phyloP scores from a whole-genome alignment of 1,284 basidiomycete species.

The Austroboletus niveus region DNA sequence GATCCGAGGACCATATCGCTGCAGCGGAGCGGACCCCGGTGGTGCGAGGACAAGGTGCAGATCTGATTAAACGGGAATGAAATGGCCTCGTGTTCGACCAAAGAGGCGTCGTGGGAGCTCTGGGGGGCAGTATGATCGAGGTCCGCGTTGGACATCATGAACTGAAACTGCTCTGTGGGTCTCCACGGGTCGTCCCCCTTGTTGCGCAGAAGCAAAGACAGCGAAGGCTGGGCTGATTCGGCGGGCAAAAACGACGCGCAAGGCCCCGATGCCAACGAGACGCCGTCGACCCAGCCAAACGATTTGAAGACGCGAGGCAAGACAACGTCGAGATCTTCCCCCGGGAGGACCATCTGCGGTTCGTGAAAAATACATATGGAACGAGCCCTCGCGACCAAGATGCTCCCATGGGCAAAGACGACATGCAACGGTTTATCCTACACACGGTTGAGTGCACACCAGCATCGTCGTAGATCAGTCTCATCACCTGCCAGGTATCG shows the following conservation, averaged over 20 bases:
- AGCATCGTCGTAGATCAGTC: conserved; percentile 4
- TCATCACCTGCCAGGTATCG: conserved; percentile 23
- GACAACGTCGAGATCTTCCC: conserved; percentile 21
- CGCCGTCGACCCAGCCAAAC: conserved; percentile 65
- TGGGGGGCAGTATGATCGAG: neutral
- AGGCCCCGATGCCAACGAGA: conserved; percentile 39
- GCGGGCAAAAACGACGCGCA: conserved; percentile 1
- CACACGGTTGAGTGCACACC: conserved; percentile 12
- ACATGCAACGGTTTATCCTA: conserved; percentile 51
- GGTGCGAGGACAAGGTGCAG: conserved; percentile 29
- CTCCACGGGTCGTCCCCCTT: conserved; percentile 60
- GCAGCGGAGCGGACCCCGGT: conserved; percentile 50
- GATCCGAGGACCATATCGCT: conserved; percentile 49
- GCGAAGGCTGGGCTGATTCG: conserved; percentile 15
- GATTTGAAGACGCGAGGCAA: conserved; percentile 44
- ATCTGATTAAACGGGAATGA: conserved; percentile 34
- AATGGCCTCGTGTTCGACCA: conserved; percentile 38
- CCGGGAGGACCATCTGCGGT: conserved; percentile 31
- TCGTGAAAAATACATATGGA: conserved; percentile 54
- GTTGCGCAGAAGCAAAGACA: conserved; percentile 54
- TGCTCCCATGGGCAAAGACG: conserved; percentile 42
- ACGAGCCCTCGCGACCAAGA: conserved; percentile 56
- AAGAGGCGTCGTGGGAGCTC: conserved; percentile 2
- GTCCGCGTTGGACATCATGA: conserved; percentile 41
- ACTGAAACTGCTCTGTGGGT: conserved; percentile 41